phyloP scores from a whole-genome alignment of 1,284 basidiomycete species.

The Testicularia cyperi region DNA sequence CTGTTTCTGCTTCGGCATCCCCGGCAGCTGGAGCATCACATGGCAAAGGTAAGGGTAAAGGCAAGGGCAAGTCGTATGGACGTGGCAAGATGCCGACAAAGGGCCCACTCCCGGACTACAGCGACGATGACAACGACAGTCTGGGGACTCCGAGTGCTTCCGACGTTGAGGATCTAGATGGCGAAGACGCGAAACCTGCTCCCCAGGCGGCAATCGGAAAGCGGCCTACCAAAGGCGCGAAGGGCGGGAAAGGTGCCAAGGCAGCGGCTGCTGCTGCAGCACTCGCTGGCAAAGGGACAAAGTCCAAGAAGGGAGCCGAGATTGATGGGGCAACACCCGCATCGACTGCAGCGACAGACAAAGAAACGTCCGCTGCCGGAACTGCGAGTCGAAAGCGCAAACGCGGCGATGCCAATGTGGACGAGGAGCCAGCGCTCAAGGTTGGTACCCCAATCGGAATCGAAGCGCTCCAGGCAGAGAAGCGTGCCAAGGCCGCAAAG shows the following conservation, averaged over 20 bases:
- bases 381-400: slow-evolving; percentile 51
- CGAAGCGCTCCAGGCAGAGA: slow-evolving; percentile 49
- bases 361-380: slow-evolving; percentile 65
- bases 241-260: slow-evolving; percentile 34
- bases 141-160: slow-evolving; percentile 30
- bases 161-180: slow-evolving; percentile 4
- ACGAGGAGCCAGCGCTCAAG: slow-evolving; percentile 42
- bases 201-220: slow-evolving; percentile 10
- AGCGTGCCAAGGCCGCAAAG: slow-evolving; percentile 42
- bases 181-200: slow-evolving; percentile 16
- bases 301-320: slow-evolving; percentile 67
- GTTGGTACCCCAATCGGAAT: slow-evolving; percentile 56
- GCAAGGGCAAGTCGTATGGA: slow-evolving; percentile 13
- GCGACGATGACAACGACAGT: slow-evolving; percentile 33
- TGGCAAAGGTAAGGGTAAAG: slow-evolving; percentile 26
- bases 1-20: background rate
- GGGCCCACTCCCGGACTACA: slow-evolving; percentile 13
- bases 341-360: too few species aligned
- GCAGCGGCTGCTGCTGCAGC: slow-evolving; percentile 6
- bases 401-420: slow-evolving; percentile 36
- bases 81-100: slow-evolving; percentile 35
- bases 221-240: slow-evolving; percentile 63
- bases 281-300: slow-evolving; percentile 61
- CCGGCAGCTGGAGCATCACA: background rate
- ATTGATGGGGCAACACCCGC: slow-evolving; percentile 62